Evolutionary conservation across 164 flowering plant genomes (phyloP).

Genomic region (Platanus orientalis): DNA sequence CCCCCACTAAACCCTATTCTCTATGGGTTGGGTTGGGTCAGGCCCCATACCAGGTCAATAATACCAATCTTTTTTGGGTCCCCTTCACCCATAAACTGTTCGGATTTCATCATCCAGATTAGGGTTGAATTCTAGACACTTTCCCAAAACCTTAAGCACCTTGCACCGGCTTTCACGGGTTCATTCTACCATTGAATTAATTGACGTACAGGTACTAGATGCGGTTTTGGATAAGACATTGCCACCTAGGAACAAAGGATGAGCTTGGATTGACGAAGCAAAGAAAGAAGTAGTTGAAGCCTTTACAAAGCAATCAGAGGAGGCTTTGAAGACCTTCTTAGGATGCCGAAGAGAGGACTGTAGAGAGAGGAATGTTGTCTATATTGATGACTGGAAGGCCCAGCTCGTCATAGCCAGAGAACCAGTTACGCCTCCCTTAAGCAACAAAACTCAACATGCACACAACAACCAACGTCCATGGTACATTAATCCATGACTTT

Average conservation of each 20-base stretch:
- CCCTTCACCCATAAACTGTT: no score
- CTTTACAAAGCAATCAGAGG: slow-evolving; percentile 34
- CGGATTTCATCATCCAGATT: no score
- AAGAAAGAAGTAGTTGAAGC: slow-evolving; percentile 40
- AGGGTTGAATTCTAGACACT: no score
- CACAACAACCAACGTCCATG: no score
- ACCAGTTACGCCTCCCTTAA: slow-evolving; percentile 37
- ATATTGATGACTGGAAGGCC: slow-evolving; percentile 39
- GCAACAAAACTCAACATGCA: no score
- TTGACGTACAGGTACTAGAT: slow-evolving; percentile 25
- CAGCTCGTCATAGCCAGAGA: slow-evolving; percentile 19
- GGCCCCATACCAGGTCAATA: no score
- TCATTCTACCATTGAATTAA: no score
- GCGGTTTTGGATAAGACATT: slow-evolving; percentile 28
- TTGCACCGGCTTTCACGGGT: slow-evolving; percentile 41
- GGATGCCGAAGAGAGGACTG: slow-evolving; percentile 34
- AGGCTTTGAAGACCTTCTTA: slow-evolving; percentile 32
- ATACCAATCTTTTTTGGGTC: no score
- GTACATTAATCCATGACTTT: slow-evolving; percentile 15
- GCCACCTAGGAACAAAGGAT: slow-evolving; percentile 36
- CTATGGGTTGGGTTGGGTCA: no score
- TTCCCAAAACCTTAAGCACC: slow-evolving; percentile 38
- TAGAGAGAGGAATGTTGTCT: slow-evolving; percentile 32
- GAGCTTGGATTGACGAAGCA: slow-evolving; percentile 44
- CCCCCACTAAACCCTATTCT: no score